Evolutionary conservation across 2,329 filamentous ascomycete species (phyloP).

Genomic region (Ceratocystis huliohia): DNA sequence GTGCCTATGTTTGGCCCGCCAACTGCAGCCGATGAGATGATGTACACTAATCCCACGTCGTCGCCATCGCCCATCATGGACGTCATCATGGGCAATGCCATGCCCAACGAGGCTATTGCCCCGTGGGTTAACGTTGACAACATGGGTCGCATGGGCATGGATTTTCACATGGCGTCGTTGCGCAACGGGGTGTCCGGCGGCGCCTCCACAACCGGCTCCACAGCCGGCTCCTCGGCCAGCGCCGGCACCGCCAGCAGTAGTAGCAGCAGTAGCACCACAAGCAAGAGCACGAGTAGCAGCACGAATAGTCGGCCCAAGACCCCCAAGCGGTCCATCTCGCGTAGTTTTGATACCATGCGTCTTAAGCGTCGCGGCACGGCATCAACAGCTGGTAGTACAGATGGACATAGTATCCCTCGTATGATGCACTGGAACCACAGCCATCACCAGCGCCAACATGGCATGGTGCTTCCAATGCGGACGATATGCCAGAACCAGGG

Average conservation of each 20-base stretch:
- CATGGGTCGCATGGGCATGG: slow-evolving; percentile 12
- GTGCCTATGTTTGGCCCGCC: slow-evolving; percentile 19
- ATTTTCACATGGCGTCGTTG: slow-evolving; percentile 15
- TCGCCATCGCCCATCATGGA: slow-evolving; percentile 15
- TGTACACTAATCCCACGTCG: slow-evolving; percentile 13
- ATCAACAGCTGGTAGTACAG: slow-evolving; percentile 9
- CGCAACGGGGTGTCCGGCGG: slow-evolving; percentile 6
- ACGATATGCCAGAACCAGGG: neutral
- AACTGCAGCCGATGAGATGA: slow-evolving; percentile 16
- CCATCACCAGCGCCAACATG: slow-evolving; percentile 8
- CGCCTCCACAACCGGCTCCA: neutral
- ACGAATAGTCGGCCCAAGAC: slow-evolving; percentile 18
- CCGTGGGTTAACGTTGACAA: slow-evolving; percentile 16
- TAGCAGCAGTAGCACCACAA: neutral
- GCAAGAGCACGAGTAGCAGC: neutral
- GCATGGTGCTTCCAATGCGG: slow-evolving; percentile 5
- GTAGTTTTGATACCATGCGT: slow-evolving; percentile 23
- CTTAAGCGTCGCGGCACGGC: slow-evolving; percentile 22
- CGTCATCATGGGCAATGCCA: slow-evolving; percentile 14
- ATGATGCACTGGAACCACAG: slow-evolving; percentile 13
- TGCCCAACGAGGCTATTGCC: slow-evolving; percentile 13
- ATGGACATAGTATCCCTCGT: slow-evolving; percentile 15
- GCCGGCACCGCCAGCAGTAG: neutral
- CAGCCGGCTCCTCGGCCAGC: neutral
- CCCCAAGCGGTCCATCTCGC: slow-evolving; percentile 22